These are phyloP conservation scores for Huiozyma sinensis DNA, from an alignment of 805 yeast genomes.

Conservation along the genomic window DNA sequence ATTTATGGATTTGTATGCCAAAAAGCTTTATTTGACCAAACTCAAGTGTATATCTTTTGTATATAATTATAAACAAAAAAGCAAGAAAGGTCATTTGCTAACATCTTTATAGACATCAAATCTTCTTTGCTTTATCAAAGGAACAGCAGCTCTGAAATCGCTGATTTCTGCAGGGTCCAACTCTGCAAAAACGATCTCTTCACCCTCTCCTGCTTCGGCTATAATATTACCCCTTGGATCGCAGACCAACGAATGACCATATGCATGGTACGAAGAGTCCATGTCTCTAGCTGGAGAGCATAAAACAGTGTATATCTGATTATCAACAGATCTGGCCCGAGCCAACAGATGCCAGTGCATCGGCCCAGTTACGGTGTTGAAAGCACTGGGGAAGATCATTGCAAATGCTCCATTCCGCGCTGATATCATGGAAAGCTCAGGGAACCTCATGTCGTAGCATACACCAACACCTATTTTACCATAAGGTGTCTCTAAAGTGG, in stretches of 20 bases:
- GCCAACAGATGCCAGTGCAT: conserved; percentile 74
- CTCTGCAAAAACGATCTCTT: conserved; percentile 65
- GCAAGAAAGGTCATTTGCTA: conserved; percentile 6
- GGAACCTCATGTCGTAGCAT: conserved; percentile 73
- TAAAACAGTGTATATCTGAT: conserved; percentile 58
- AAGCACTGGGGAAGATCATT: conserved; percentile 76
- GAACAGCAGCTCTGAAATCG: conserved; percentile 53
- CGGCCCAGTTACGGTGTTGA: conserved; percentile 78
- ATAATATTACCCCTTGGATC: conserved; percentile 51
- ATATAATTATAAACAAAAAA: no score
- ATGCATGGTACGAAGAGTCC: conserved; percentile 47
- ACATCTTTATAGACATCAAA: conserved; percentile 42
- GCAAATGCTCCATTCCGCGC: conserved; percentile 60
- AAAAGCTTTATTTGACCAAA: no score
- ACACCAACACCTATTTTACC: conserved; percentile 66
- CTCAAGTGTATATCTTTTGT: no score
- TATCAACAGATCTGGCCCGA: conserved; percentile 64
- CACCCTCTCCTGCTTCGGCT: conserved; percentile 70
- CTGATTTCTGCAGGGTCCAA: conserved; percentile 52
- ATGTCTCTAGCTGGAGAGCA: conserved; percentile 85
- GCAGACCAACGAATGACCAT: conserved; percentile 56
- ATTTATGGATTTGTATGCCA: no score
- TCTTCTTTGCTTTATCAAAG: conserved; percentile 60
- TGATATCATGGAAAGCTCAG: conserved; percentile 64
- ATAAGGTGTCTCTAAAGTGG: conserved; percentile 35